Evolutionary conservation across 2,329 filamentous ascomycete genomes (phyloP).

Genomic region (Colletotrichum sp.): DNA sequence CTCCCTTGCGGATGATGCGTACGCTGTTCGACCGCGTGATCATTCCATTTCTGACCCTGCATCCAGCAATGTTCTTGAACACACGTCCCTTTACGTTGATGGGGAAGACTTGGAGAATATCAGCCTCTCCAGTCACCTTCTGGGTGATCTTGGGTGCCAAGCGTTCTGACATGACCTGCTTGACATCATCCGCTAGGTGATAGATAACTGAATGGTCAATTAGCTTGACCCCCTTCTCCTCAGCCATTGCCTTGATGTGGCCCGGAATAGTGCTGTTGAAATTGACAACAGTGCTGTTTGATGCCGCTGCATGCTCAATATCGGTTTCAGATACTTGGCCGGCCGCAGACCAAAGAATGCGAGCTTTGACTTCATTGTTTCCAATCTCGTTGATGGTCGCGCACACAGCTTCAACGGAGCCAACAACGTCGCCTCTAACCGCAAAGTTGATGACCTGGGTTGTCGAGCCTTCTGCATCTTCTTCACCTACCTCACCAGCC

Average conservation of each 20-base stretch:
- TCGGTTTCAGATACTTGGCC: conserved; percentile 86
- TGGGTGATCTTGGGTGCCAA: conserved; percentile 70
- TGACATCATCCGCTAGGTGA: conserved; percentile 76
- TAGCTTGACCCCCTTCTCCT: conserved; percentile 74
- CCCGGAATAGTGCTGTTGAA: conserved; percentile 80
- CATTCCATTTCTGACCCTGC: conserved; percentile 82
- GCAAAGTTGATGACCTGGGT: conserved; percentile 75
- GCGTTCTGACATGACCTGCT: conserved; percentile 69
- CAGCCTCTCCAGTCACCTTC: conserved; percentile 85
- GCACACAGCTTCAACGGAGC: conserved; percentile 89
- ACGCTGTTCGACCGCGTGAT: conserved; percentile 70
- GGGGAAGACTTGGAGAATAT: conserved; percentile 81
- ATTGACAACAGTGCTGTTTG: conserved; percentile 78
- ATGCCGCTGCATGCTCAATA: conserved; percentile 82
- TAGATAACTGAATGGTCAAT: conserved; percentile 90
- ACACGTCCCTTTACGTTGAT: conserved; percentile 78
- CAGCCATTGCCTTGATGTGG: conserved; percentile 72
- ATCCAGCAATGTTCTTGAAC: conserved; percentile 82
- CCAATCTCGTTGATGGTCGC: conserved; percentile 79
- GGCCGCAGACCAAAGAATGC: conserved; percentile 77
- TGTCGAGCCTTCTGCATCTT: conserved; percentile 35
- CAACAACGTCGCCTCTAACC: conserved; percentile 91
- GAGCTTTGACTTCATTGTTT: conserved; percentile 81
- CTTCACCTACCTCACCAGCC: conserved; percentile 41
- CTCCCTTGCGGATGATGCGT: conserved; percentile 72